Percentiles rank a stretch among this genome's conserved stretches.
Evolutionary conservation across 495 filamentous ascomycete genomes (phyloP).

Genomic region (Chaetomium fimeti): DNA sequence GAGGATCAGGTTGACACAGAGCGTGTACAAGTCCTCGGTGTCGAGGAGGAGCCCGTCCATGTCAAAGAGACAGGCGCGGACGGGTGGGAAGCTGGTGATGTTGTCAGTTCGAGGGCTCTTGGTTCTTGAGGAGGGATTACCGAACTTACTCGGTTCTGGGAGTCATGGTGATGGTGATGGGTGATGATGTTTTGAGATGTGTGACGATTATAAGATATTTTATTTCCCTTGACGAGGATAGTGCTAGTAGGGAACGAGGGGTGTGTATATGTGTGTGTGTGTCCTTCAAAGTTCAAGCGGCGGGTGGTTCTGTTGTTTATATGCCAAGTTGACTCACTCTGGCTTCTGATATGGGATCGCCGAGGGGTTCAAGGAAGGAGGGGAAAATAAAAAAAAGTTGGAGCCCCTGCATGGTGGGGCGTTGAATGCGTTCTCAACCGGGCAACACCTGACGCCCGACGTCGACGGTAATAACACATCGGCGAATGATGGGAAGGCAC

Average conservation of each 20-base stretch:
- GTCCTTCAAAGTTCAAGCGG: background rate
- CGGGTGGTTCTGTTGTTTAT: background rate
- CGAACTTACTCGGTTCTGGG: constrained; percentile 44
- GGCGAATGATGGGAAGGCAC: no score
- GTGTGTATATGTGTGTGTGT: constrained; percentile 49
- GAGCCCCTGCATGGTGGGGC: constrained; percentile 1
- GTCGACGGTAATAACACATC: no score
- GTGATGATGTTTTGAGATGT: constrained; percentile 52
- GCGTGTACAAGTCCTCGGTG: constrained; percentile 88
- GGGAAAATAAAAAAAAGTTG: background rate
- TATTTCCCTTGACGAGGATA: constrained; percentile 40
- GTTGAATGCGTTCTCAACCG: no score
- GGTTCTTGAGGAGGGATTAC: background rate
- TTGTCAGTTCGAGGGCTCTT: background rate
- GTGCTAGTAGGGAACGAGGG: constrained; percentile 33
- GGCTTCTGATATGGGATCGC: background rate
- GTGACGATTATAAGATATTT: no score
- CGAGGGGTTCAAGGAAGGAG: background rate
- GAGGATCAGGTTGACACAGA: constrained; percentile 78
- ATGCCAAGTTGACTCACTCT: background rate
- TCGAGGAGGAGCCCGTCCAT: constrained; percentile 97
- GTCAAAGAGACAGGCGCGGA: constrained; percentile 95
- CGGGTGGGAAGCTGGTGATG: constrained; percentile 61
- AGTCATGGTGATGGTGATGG: constrained; percentile 35
- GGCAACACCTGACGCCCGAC: no score